Base-by-base conservation (phyloP, 192 early-diverging fungal genomes). In the Linnemannia elongata region DNA sequence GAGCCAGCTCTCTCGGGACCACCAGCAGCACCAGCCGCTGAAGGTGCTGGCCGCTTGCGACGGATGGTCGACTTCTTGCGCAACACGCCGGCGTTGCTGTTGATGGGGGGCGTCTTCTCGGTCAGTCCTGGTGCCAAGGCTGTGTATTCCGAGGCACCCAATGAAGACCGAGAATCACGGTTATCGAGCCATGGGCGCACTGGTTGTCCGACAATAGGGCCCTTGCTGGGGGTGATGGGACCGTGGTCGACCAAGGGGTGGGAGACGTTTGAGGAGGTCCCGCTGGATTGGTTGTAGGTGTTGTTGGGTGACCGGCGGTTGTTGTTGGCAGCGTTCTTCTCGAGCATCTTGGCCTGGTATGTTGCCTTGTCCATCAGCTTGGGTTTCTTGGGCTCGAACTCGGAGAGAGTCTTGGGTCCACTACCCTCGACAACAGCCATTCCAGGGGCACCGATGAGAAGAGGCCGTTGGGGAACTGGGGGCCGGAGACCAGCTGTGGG, bases 341-440 rank as follows among this genome's bases (percentile, higher is more conserved):
- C 85, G 8, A 63, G 63, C 85, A 87, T 87, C 80, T 81, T 81
- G 69, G 73, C 72, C 47, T 78, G 79, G 45, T 87, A 87, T 9
- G 85, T 87, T 12, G 79, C 85, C 54, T 87, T 87, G 79, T 87
- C 85, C 85, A 87, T 81, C 18, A 70, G 72, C 66, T 87, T 87
- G 22, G 85, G 85, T 13, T 54, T 81, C 80, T 87, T 87, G 75
- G 85, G 85, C 66, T 87, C 85, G 73, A 87, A 87, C 72, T 87
- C 85, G 22, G 85, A 87, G 18, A 87, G 73, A 3, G 85, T 78
- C 76, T 87, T 87, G 79, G 85, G 76, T 15, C 72, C 76, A 63
- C 47, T 60, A 9, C 60, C 60, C 4, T 77, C 72, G 0, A 42
- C 73, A 3, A 70, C 42, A 24, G 80, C 77, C 10, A 69, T 49